Conservation (phyloP, 306 rosid species). For the Castanea crenata region DNA sequence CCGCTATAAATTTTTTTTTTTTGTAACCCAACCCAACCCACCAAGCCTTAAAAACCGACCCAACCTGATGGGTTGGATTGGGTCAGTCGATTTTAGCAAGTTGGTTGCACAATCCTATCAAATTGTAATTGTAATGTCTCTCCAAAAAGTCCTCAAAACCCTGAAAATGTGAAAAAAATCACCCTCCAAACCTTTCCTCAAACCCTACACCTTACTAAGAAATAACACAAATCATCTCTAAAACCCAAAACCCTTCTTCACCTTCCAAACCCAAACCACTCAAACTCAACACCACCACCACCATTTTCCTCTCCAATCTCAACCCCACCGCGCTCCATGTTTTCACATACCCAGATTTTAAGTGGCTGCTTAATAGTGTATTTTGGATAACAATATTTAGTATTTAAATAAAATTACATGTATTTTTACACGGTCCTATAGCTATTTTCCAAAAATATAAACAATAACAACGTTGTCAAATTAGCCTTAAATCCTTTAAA, state of each 20-base stretch:
- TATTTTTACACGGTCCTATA: no score
- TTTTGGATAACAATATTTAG: no score
- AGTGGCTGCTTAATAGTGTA: no score
- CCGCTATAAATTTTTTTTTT: no score
- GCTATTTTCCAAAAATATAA: no score
- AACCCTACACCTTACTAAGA: conserved; percentile 2
- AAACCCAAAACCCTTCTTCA: background rate
- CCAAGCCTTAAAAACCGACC: no score
- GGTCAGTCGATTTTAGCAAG: no score
- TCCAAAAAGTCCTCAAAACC: conserved; percentile 19
- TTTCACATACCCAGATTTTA: conserved; percentile 18
- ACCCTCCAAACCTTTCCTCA: background rate
- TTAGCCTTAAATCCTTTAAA: conserved; percentile 2
- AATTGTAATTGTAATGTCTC: background rate
- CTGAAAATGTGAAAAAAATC: conserved; percentile 14
- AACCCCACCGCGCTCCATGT: conserved; percentile 19
- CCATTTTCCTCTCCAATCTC: conserved; percentile 24
- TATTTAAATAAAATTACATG: no score
- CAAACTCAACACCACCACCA: background rate
- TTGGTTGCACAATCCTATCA: no score
- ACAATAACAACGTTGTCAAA: no score
- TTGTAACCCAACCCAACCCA: no score
- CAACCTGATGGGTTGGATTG: no score
- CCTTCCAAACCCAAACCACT: background rate
- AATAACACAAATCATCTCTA: conserved; percentile 8